Base-by-base conservation (phyloP, 306 rosid species). In the Dicorynia guianensis region DNA sequence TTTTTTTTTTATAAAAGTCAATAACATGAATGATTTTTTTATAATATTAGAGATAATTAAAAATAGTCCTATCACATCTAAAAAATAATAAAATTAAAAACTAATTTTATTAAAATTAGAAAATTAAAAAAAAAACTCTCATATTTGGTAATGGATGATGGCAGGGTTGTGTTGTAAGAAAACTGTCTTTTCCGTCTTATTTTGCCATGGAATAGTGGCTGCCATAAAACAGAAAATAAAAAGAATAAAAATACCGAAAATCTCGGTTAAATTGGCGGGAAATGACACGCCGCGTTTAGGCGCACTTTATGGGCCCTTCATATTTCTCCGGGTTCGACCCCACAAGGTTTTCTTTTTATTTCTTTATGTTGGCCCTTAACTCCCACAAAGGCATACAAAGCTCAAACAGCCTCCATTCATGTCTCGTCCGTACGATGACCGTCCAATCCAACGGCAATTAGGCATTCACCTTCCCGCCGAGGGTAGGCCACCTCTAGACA, bases 201-300 rank as follows among this genome's bases (percentile, higher is more conserved):
- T 40, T 7, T 7, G 44, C 81, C 56, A 78, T 64, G 56, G 56
- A 74, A 55, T 65, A 72, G 72, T 79, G 56, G n/a, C 44, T 33
- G 63, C 18, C 33, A 12, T 13, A 1, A 33, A 9, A 25, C 40
- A 55, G 48, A 7, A 9, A 63, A 6, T 5, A 54, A 33, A n/a
- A 4, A 40, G 43, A 36, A 25, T 14, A 63, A 60, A 4, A 13
- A 71, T 46, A 53, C 86, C 93, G 83, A 85, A 83, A 85, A 64
- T 92, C 74, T 71, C 86, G 92, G 81, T 85, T 75, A 75, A 84
- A 85, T 85, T 89, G 89, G 93, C 88, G 90, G 90, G 86, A 86
- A 87, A 76, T 81, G 64, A 72, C 69, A 42, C 57, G 54, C 34
- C n/a, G 74, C 67, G 62, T 56, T 52, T 77, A 25, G 2, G 2